Evolutionary conservation across 441 rosid genomes (phyloP), one percentile per base, ranked within the genome.

Genomic region (Sinapis alba): DNA sequence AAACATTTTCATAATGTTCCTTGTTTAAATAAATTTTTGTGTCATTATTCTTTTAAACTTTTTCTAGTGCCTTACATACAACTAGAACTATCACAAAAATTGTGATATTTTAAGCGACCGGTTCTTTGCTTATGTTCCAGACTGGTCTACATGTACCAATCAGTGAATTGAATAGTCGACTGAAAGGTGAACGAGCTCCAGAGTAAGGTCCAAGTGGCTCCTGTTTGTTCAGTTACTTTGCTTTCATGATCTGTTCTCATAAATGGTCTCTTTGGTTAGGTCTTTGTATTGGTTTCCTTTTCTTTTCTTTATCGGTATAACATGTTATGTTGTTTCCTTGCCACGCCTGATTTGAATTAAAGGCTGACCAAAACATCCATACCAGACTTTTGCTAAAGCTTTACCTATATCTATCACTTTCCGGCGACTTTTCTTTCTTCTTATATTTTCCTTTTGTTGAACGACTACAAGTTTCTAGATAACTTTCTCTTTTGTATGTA

Each of bases 271-370:
- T 47, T 64, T 57, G 41, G 66, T 45, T 74, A 47, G 20, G 60
- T 65, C 24, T 64, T 50, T 34, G 62, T 15, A n/a, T 38, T 68
- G 62, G 56, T 58, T 65, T 20, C 21, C n/a, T 72, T 34, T 36
- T 50, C 16, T 23, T 62, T 30, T 72, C 28, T 27, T 72, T 67
- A 60, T 26, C 20, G 51, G 19, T 50, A 50, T 16, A 61, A 61
- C 73, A 67, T 72, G 69, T 72, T 66, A 28, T 18, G 41, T 72
- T 38, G 60, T 78, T 67, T 78, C 70, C 43, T 67, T 60, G 81
- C 81, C 81, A 72, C 67, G 81, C 78, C 50, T 54, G 45, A 68
- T 78, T 43, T 73, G 70, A 73, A 78, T 78, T 73, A 73, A 73
- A 68, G 78, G 7, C 71, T 47, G 43, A 43, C 66, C 61, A 41